A percentile compares a stretch with the other conserved stretches of the same genome.
phyloP scores from a whole-genome alignment of 2,329 filamentous ascomycete genomes.

The Pseudogymnoascus sp. region DNA sequence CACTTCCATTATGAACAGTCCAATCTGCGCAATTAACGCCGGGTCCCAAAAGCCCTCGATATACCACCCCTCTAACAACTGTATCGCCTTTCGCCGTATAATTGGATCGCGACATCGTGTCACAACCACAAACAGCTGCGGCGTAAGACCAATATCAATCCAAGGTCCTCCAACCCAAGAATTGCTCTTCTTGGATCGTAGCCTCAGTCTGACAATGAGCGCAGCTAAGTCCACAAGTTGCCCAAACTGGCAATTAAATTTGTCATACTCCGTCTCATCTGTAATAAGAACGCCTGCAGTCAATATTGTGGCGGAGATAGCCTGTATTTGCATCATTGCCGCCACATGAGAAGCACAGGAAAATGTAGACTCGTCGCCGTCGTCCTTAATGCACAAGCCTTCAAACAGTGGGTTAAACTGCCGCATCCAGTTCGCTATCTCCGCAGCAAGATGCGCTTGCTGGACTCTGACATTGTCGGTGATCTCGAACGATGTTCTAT shows the following conservation, averaged over 20 bases:
- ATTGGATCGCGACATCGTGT: constrained; percentile 20
- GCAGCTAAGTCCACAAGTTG: constrained; percentile 15
- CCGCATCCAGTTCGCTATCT: constrained; percentile 19
- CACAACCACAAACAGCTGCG: constrained; percentile 17
- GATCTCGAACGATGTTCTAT: constrained; percentile 5
- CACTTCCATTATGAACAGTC: constrained; percentile 20
- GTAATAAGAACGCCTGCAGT: constrained; percentile 17
- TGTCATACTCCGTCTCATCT: constrained; percentile 20
- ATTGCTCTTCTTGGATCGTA: constrained; percentile 13
- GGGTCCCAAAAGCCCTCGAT: constrained; percentile 20
- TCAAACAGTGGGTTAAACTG: constrained; percentile 19
- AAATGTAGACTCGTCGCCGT: constrained; percentile 10
- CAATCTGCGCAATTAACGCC: constrained; percentile 15
- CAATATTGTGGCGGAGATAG: constrained; percentile 16
- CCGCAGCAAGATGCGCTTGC: constrained; percentile 17
- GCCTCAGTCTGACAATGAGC: constrained; percentile 12
- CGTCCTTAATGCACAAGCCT: not conserved
- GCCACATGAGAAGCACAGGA: constrained; percentile 13
- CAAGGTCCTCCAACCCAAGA: constrained; percentile 17
- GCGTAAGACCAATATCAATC: constrained; percentile 21
- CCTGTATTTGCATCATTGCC: constrained; percentile 18
- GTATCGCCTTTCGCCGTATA: constrained; percentile 20
- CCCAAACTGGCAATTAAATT: constrained; percentile 15
- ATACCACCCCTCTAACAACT: constrained; percentile 16
- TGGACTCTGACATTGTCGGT: constrained; percentile 16